Conservation (phyloP, 176 grass and related monocot genomes). For the Carex parvula region DNA sequence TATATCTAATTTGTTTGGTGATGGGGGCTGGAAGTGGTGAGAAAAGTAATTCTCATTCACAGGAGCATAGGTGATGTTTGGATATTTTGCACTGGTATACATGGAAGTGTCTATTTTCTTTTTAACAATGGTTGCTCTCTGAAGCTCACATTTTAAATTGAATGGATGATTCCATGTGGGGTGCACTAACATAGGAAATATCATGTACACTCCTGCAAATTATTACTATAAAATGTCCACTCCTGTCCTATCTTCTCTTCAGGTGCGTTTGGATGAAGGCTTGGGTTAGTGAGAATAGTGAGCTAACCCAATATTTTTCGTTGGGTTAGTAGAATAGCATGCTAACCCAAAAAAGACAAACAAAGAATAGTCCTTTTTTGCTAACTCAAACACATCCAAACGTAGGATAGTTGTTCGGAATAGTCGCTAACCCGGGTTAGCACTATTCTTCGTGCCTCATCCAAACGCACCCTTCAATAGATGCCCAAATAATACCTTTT, state of each 20-base stretch:
- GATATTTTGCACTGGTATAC: neutral
- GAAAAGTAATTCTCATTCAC: neutral
- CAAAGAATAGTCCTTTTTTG: no score
- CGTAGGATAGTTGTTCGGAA: no score
- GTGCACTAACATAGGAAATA: neutral
- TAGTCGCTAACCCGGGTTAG: no score
- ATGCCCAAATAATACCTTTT: neutral
- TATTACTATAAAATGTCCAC: neutral
- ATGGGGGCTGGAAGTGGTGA: no score
- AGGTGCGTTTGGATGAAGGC: no score
- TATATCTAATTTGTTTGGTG: no score
- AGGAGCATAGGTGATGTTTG: neutral
- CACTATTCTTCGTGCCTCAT: no score
- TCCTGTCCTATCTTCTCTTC: neutral
- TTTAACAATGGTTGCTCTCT: neutral
- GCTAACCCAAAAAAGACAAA: no score
- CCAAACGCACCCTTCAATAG: neutral
- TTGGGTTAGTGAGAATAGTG: no score
- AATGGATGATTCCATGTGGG: neutral
- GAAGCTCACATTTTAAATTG: neutral
- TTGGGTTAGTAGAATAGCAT: no score
- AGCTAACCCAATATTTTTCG: no score
- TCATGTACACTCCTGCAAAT: neutral
- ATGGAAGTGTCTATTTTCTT: neutral
- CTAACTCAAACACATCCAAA: no score